These are phyloP conservation scores for Candida corydali DNA, from an alignment of 805 yeast genomes.

Conservation along the genomic window DNA sequence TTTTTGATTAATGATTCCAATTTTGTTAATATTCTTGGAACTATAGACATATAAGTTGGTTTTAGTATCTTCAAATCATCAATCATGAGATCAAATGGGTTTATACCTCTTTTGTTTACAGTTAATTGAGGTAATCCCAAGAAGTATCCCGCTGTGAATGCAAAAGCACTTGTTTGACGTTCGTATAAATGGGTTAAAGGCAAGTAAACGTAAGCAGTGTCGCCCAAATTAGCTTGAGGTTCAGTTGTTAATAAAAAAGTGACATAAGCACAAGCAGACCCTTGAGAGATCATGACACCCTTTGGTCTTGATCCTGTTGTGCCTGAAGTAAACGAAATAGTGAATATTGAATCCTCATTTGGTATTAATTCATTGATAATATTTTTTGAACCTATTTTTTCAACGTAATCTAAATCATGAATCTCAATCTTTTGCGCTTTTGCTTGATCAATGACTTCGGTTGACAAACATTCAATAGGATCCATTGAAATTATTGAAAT, in stretches of 20 bases:
- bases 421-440: slow-evolving; percentile 19
- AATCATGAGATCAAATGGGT: slow-evolving; percentile 22
- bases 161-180: slow-evolving; percentile 21
- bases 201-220: slow-evolving; percentile 20
- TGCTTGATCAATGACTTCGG: slow-evolving; percentile 19
- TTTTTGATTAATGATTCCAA: slow-evolving; percentile 23
- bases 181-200: slow-evolving; percentile 38
- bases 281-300: slow-evolving; percentile 56
- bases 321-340: slow-evolving; percentile 48
- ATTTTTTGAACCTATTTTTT: slow-evolving; percentile 35
- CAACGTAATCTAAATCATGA: slow-evolving; percentile 29
- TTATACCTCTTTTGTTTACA: slow-evolving; percentile 11
- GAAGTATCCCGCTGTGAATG: slow-evolving; percentile 21
- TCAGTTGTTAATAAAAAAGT: slow-evolving; percentile 9
- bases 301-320: slow-evolving; percentile 74
- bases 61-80: slow-evolving; percentile 26
- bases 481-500: slow-evolving; percentile 58
- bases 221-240: slow-evolving; percentile 8
- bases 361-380: slow-evolving; percentile 25
- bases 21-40: slow-evolving; percentile 37
- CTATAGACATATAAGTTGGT: slow-evolving; percentile 26
- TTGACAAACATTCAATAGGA: slow-evolving; percentile 16
- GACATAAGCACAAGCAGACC: slow-evolving; percentile 16
- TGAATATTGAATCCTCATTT: slow-evolving; percentile 29
- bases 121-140: slow-evolving; percentile 27